Evolutionary conservation across 2,329 filamentous ascomycete species (phyloP), one percentile per base, ranked within the genome.

Genomic region (Trichoderma cornu-damae): DNA sequence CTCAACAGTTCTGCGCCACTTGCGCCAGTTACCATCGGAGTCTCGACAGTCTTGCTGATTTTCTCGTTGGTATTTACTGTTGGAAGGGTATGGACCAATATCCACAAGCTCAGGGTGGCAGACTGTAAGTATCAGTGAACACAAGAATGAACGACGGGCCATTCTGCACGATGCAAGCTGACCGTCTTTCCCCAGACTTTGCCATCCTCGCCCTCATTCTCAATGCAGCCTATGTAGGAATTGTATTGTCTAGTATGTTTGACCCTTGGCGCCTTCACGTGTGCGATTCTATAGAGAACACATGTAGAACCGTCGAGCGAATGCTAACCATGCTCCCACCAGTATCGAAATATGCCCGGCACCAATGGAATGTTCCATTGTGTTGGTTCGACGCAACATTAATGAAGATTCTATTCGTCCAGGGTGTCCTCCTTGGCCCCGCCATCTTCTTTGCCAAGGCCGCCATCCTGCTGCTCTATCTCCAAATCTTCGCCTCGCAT

Each of bases 391-490:
- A 11, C 20, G 20, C 14, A 12, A 61, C 50, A 3, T 63, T 8
- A 14, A 16, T 51, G 28, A 57, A 51, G 37, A 5, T 57, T 5
- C 18, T 57, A 22, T 64, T 63, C 16, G 42, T 35, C 42, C 54
- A 61, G 26, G 56, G 44, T 6, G 32, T 61, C 3, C 24, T 64
- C 1, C 49, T 60, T 11, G 26, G 43, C 1, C 57, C 57, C 5
- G 58, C 40, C n/a, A 37, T 59, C 32, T 64, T 65, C 56, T 63
- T 65, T 44, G 16, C 58, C 37, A 63, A 61, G 32, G 56, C 51
- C 2, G 57, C 62, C 38, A 65, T 65, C 34, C 40, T 64, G 35
- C 30, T 65, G 22, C 37, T 64, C 20, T 64, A 61, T 16, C 57
- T 47, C 7, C 59, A 64, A 42, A 38, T 65, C 22, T 65, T 65